Base-by-base conservation (phyloP, 169 alveolate species). In the Plasmodium gallinaceum region DNA sequence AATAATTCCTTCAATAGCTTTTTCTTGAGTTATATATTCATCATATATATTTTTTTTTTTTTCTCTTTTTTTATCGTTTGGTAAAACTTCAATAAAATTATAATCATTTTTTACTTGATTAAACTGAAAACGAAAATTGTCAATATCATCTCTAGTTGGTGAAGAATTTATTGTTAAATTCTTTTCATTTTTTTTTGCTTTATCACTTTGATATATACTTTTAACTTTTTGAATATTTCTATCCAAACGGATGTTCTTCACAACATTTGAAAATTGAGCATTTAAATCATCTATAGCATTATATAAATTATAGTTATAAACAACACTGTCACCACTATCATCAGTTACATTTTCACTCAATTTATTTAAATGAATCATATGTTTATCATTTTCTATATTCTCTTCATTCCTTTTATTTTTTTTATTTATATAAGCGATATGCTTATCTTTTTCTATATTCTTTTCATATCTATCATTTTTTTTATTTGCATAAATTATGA, bases 1-100 rank as follows among this genome's bases (percentile, higher is more conserved):
- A 39, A 83, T 68, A 39, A 83, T 83, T n/a, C 91, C 91, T 14
- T 52, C 54, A 43, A 83, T 83, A 5, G 91, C 91, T 51, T 83
- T 42, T 37, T 83, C 91, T 62, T 83, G 91, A 42, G 91, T 83
- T 83, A 83, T 83, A 32, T 83, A 83, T 1, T 83, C 91, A n/a
- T 83, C 86, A 32, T 83, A 83, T n/a, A 83, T 54, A 58, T 48
- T 43, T 8, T 20, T 20, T 46, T 5, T 18, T 14, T 32, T 57
- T 32, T 42, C 24, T 48, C 18, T 43, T 16, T 57, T 22, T 42
- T 69, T 70, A 8, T 83, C 91, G 32, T 24, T 43, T n/a, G 71
- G 52, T 20, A 7, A 45, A 14, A 62, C 65, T 7, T 83, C 85
- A 20, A 83, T 70, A 58, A 83, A 83, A 48, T 58, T 83, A 46